Evolutionary conservation across 2,329 filamentous ascomycete genomes (phyloP), one percentile per base, ranked within the genome.

Genomic region (Phyllosticta citribraziliensis): DNA sequence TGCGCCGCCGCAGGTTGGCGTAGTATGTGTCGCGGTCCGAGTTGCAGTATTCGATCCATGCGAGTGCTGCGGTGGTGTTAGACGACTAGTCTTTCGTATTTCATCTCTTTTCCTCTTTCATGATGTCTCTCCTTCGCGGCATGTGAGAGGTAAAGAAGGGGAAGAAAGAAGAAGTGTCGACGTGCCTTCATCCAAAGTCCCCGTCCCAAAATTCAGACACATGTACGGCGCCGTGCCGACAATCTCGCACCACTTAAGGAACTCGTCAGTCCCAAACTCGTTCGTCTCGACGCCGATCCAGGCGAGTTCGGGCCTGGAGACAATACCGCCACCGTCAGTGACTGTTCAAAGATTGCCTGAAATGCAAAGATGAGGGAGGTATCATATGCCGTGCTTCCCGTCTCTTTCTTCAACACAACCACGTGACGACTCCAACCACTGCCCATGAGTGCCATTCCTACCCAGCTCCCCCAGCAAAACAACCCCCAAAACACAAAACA

Each of bases 1-100:
- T 87, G 67, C 87, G 80, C 12, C 89, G 82, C 33, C 90, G 84
- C 56, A 92, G 78, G 70, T 93, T 92, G 64, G 89, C 89, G 71
- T 91, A 94, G 78, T 93, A 82, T 10, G 88, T 92, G 73, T 92
- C 82, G 60, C 81, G 79, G n/a, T 81, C 83, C 2, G 85, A 86
- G 75, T 94, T 94, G 78, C 90, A 94, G 77, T 94, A 94, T 70
- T 94, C 89, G 20, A 94, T 79, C 89, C 89, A 94, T 11, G 81
- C 88, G 33, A 93, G 79, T 40, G 82, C 82, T 82, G 40, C n/a
- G 65, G 56, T 55, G 30, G 62, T 1, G 78, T 76, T 63, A 78
- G 73, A n/a, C n/a, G n/a, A n/a, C n/a, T n/a, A n/a, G n/a, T n/a
- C n/a, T n/a, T n/a, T n/a, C n/a, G n/a, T n/a, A n/a, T n/a, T n/a